phyloP scores from a whole-genome alignment of 148 eudicot genomes.

The Rhododendron griersonianum region DNA sequence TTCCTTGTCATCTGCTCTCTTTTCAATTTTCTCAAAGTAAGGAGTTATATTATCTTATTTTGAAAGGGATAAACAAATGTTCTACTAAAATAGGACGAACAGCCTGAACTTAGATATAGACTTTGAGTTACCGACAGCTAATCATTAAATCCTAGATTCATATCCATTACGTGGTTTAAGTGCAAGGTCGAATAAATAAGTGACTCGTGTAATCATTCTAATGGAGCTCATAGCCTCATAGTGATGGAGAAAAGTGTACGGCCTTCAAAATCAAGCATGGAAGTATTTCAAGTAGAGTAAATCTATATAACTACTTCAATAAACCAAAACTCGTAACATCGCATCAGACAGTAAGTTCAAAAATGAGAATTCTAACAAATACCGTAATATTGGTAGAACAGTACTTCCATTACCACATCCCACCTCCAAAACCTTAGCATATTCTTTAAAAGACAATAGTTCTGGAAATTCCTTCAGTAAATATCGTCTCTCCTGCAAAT shows the following conservation, averaged over 20 bases:
- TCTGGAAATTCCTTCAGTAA: slow-evolving; percentile 85
- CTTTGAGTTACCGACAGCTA: background rate
- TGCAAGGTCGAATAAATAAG: background rate
- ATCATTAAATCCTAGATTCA: background rate
- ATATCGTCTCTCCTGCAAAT: slow-evolving; percentile 69
- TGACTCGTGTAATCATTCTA: background rate
- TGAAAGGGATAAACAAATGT: background rate
- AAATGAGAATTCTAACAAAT: background rate
- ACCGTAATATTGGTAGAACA: slow-evolving; percentile 10
- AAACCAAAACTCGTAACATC: background rate
- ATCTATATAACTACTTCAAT: background rate
- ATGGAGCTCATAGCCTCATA: background rate
- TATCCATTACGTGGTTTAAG: background rate
- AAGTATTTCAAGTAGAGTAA: background rate
- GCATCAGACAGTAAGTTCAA: background rate
- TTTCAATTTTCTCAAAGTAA: background rate
- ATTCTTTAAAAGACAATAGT: slow-evolving; percentile 48
- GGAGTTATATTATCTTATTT: background rate
- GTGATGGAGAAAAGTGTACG: background rate
- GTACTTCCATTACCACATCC: slow-evolving; percentile 96
- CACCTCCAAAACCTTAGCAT: slow-evolving; percentile 65
- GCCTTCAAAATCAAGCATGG: background rate
- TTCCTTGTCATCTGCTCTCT: background rate
- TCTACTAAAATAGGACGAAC: background rate
- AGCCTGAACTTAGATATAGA: background rate